phyloP scores from a whole-genome alignment of 2,329 filamentous ascomycete species.

The Falciphora oryzae region DNA sequence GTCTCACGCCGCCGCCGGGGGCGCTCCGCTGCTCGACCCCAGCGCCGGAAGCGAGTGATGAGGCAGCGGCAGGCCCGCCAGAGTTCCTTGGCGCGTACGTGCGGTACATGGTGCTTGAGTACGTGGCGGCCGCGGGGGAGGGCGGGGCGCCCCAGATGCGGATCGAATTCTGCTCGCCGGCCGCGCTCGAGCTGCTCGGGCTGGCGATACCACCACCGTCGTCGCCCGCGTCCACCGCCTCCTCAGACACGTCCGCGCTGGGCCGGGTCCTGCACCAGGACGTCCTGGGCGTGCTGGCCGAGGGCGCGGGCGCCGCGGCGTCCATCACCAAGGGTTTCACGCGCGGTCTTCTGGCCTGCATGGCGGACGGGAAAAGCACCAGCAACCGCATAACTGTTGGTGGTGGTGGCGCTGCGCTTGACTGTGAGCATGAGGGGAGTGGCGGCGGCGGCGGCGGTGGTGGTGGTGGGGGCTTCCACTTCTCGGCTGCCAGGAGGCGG shows the following conservation, averaged over 20 bases:
- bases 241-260: constrained; percentile 22
- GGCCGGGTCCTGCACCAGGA: constrained; percentile 39
- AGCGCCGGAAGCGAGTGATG: neutral
- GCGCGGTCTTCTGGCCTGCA: constrained; percentile 33
- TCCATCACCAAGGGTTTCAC: constrained; percentile 39
- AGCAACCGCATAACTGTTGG: constrained; percentile 9
- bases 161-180: constrained; percentile 33
- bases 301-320: constrained; percentile 35
- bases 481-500: neutral
- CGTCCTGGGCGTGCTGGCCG: constrained; percentile 48
- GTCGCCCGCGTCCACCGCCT: neutral
- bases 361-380: constrained; percentile 20
- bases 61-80: neutral
- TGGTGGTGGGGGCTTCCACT: neutral
- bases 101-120: constrained; percentile 9
- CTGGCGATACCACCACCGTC: constrained; percentile 17
- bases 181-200: constrained; percentile 40
- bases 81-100: constrained; percentile 7
- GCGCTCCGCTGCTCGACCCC: neutral
- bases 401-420: no score
- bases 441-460: no score
- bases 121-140: neutral
- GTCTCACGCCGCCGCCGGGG: neutral
- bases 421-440: no score
- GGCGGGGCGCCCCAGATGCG: constrained; percentile 24